These are phyloP conservation scores for Quercus gilva DNA, from an alignment of 306 rosid species.

Conservation along the genomic window DNA sequence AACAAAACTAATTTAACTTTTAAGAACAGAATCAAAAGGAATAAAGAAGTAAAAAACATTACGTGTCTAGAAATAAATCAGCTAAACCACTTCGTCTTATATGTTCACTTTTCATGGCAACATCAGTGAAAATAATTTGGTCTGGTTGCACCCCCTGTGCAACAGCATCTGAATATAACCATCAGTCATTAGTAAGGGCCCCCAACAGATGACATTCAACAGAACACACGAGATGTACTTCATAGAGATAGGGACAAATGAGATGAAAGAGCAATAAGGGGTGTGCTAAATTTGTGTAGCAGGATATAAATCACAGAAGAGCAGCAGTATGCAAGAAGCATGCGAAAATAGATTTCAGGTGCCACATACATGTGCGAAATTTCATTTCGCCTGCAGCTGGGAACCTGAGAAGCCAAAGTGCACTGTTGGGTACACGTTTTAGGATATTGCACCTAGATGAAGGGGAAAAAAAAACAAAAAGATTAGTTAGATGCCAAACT, in stretches of 20 bases:
- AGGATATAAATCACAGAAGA: too few species aligned
- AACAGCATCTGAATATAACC: conserved; percentile 58
- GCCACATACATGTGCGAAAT: conserved; percentile 69
- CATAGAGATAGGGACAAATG: too few species aligned
- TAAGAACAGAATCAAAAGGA: too few species aligned
- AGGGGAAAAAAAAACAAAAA: conserved; percentile 3
- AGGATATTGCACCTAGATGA: conserved; percentile 89
- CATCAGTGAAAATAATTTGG: conserved; percentile 94
- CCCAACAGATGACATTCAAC: too few species aligned
- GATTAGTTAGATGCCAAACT: conserved; percentile 11
- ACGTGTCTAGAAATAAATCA: conserved; percentile 97
- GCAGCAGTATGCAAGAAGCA: not conserved
- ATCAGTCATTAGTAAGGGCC: not conserved
- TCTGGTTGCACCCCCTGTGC: conserved; percentile 91
- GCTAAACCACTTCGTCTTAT: conserved; percentile 92
- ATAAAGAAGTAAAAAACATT: not conserved
- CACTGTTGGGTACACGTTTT: conserved; percentile 90
- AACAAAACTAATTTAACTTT: too few species aligned
- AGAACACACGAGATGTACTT: too few species aligned
- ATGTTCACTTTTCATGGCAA: conserved; percentile 95
- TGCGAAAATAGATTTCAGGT: not conserved
- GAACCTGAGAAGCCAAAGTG: conserved; percentile 96
- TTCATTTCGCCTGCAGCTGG: conserved; percentile 99
- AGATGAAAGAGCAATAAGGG: too few species aligned
- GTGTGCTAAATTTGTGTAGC: too few species aligned